A percentile compares a stretch with the other conserved stretches of the same genome.
Evolutionary conservation across 2,329 filamentous ascomycete species (phyloP).

Genomic region (Colletotrichum tamarilloi): DNA sequence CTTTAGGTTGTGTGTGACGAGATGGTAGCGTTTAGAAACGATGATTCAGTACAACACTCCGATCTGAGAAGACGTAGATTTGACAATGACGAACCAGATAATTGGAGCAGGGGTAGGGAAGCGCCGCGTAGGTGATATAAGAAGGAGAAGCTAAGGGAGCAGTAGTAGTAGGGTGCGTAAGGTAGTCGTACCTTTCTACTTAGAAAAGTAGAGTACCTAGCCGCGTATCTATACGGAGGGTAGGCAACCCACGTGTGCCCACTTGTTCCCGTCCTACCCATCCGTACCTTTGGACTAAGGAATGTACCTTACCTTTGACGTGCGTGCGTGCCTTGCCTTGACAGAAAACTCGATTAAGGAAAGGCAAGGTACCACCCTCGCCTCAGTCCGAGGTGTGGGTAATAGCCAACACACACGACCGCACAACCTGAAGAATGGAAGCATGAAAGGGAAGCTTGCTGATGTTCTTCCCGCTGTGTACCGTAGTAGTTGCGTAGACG

Average conservation of each 20-base stretch:
- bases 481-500: background rate
- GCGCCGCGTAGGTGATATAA: conserved; percentile 20
- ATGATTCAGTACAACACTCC: conserved; percentile 13
- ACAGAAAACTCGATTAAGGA: background rate
- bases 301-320: background rate
- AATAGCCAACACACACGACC: background rate
- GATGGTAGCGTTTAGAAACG: conserved; percentile 5
- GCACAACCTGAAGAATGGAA: background rate
- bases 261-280: background rate
- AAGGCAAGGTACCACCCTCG: conserved; percentile 7
- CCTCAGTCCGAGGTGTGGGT: conserved; percentile 3
- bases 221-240: conserved; percentile 3
- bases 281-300: background rate
- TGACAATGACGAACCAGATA: conserved; percentile 6
- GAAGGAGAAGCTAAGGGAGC: background rate
- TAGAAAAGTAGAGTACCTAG: background rate
- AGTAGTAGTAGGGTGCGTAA: background rate
- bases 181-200: conserved; percentile 11
- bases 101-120: conserved; percentile 15
- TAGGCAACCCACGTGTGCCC: conserved; percentile 3
- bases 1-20: background rate
- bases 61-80: background rate
- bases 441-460: conserved; percentile 34
- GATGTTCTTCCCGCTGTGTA: conserved; percentile 30
- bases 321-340: conserved; percentile 12